These are phyloP conservation scores for Coemansia sp. DNA, from an alignment of 192 early-diverging fungal genomes.

Conservation along the genomic window DNA sequence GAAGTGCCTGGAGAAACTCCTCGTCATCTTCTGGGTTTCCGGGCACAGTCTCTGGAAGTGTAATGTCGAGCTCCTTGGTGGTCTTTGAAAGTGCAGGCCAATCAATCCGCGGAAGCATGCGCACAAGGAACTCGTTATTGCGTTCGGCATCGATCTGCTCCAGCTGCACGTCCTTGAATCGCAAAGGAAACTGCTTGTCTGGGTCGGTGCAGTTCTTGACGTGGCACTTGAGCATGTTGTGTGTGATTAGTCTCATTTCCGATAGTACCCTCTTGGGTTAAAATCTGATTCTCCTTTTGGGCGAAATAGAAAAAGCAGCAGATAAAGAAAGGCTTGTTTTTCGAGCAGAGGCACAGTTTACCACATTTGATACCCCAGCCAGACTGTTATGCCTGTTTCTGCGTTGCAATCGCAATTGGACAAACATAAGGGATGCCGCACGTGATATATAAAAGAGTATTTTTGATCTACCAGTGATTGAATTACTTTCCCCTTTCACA, in stretches of 20 bases:
- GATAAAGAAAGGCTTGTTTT: slow-evolving; percentile 9
- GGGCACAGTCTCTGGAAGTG: slow-evolving; percentile 34
- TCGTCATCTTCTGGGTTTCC: slow-evolving; percentile 33
- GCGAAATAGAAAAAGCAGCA: background rate
- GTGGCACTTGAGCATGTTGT: slow-evolving; percentile 99
- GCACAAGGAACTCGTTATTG: slow-evolving; percentile 79
- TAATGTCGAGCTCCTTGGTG: slow-evolving; percentile 58
- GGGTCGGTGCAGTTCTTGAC: slow-evolving; percentile 87
- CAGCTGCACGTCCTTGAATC: slow-evolving; percentile 77
- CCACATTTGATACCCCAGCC: background rate
- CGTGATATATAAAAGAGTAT: background rate
- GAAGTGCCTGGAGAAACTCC: slow-evolving; percentile 67
- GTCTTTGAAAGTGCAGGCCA: slow-evolving; percentile 70
- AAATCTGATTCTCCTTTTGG: background rate
- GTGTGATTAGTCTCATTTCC: slow-evolving; percentile 87
- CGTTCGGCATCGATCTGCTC: slow-evolving; percentile 86
- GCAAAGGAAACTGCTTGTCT: slow-evolving; percentile 86
- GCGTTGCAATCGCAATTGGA: background rate
- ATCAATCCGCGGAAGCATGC: slow-evolving; percentile 80
- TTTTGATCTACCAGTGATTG: too few relatives aligned
- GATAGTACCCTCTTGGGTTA: background rate
- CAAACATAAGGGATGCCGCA: background rate
- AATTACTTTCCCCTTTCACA: too few relatives aligned
- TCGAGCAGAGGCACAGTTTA: slow-evolving; percentile 8
- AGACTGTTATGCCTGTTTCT: background rate